phyloP scores from a whole-genome alignment of 352 stramenopile species.

The Pythium myriotylum region DNA sequence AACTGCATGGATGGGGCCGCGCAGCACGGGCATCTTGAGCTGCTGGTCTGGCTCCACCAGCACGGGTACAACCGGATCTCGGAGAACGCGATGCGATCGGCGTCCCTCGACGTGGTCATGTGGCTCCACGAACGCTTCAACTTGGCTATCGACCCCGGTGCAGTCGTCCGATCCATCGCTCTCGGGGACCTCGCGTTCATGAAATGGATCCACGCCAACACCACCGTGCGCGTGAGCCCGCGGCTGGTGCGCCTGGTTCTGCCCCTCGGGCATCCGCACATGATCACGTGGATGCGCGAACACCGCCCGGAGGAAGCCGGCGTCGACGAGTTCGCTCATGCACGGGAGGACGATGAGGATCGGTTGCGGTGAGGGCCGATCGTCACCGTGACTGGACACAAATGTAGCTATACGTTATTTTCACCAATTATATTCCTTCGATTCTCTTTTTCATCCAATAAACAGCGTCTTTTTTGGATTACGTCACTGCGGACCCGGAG shows the following conservation, averaged over 20 bases:
- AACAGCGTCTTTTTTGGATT: constrained; percentile 6
- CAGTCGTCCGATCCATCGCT: constrained; percentile 11
- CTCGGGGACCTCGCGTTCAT: constrained; percentile 17
- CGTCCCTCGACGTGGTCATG: constrained; percentile 9
- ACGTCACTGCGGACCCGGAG: neutral
- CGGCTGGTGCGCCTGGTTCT: constrained; percentile 15
- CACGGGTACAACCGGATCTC: constrained; percentile 11
- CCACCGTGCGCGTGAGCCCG: constrained; percentile 8
- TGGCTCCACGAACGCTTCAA: constrained; percentile 10
- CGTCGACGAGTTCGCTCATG: neutral
- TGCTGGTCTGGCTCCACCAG: constrained; percentile 9
- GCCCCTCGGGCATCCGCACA: constrained; percentile 20
- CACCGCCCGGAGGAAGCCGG: constrained; percentile 11
- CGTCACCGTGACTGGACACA: too few relatives aligned
- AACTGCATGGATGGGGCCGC: constrained; percentile 10
- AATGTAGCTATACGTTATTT: constrained; percentile 1
- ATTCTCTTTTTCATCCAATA: constrained; percentile 9
- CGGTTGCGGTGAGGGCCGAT: constrained; percentile 1
- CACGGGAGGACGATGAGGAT: constrained; percentile 1
- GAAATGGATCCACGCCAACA: constrained; percentile 18
- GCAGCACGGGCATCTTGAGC: constrained; percentile 4
- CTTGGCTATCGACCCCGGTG: constrained; percentile 3
- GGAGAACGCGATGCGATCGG: neutral
- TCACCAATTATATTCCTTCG: constrained; percentile 5
- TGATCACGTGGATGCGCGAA: constrained; percentile 24